Conservation (phyloP, 208 protist species). For the Trypanosoma vivax region DNA sequence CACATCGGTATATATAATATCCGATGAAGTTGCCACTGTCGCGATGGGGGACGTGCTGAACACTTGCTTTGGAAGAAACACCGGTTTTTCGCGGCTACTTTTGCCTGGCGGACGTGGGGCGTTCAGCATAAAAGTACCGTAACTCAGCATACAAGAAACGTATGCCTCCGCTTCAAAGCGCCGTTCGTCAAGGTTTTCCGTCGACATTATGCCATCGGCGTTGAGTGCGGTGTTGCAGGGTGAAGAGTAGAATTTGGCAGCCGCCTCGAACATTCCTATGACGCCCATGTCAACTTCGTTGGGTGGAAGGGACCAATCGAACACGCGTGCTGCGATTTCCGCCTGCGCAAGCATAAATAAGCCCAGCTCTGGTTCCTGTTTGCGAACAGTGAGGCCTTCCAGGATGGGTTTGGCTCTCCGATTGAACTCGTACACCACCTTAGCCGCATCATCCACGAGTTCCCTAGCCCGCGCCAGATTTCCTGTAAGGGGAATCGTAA, state of each 20-base stretch:
- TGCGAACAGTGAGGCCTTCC: slow-evolving; percentile 37
- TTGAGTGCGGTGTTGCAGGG: slow-evolving; percentile 57
- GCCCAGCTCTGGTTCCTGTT: slow-evolving; percentile 62
- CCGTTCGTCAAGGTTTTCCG: slow-evolving; percentile 27
- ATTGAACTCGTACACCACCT: slow-evolving; percentile 43
- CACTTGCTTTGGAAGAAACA: slow-evolving; percentile 71
- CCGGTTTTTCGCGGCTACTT: slow-evolving; percentile 44
- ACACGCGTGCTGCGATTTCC: slow-evolving; percentile 58
- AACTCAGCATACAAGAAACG: slow-evolving; percentile 47
- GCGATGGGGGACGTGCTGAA: slow-evolving; percentile 63
- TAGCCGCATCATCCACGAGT: slow-evolving; percentile 37
- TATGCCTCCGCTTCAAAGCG: slow-evolving; percentile 58
- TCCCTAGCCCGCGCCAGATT: slow-evolving; percentile 51
- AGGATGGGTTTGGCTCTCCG: slow-evolving; percentile 36
- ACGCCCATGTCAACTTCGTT: slow-evolving; percentile 40
- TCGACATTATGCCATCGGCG: slow-evolving; percentile 71
- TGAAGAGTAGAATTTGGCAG: slow-evolving; percentile 56
- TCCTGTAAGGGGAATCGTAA: slow-evolving; percentile 63
- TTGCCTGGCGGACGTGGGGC: slow-evolving; percentile 35
- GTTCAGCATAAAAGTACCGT: slow-evolving; percentile 60
- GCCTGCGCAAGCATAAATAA: slow-evolving; percentile 62
- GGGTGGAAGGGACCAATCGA: slow-evolving; percentile 42
- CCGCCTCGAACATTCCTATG: slow-evolving; percentile 32
- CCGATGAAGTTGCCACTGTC: slow-evolving; percentile 47
- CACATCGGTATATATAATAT: slow-evolving; percentile 54